Evolutionary conservation across 805 yeast genomes (phyloP), one percentile per base, ranked within the genome.

Genomic region (Yarrowia yakushimensis): DNA sequence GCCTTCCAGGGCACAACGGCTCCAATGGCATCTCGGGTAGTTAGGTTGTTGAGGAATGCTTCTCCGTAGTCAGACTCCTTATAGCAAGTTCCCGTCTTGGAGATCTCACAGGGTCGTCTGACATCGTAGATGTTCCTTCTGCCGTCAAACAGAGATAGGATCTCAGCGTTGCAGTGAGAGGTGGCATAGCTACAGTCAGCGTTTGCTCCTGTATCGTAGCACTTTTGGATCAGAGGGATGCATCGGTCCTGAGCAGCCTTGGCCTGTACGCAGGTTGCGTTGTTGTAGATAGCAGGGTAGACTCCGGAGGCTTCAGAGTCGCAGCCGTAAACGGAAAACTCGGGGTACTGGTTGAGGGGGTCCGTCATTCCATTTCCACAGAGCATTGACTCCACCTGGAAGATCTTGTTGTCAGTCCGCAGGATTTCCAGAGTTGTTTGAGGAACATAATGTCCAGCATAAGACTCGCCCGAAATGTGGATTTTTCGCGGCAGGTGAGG

Each of bases 291-390:
- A 65, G 87, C 91, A 62, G 90, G 93, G 17, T 81, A 76, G 6
- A 34, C 61, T 4, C 96, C 96, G 66, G 94, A 94, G 66, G 81
- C 73, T 20, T 48, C 22, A 66, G 82, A 73, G 60, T 94, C 90
- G 75, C 97, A 91, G 8, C 96, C 94, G 97, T 91, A 90, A 68
- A 93, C 94, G 73, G 86, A 83, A 71, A 88, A 90, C 74, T 85
- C 84, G 63, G 82, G 81, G 71, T 86, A 85, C 78, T 90, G 96
- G 54, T 81, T 79, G 64, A 86, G 77, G 6, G 96, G 86, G 73
- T 89, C 96, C 33, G 96, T 90, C 55, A 63, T 34, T 63, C 97
- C 97, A 72, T 91, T 91, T 65, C 97, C 97, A 69, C 92, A 90
- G 71, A 91, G 72, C 18, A 90, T 86, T 4, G 96, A 88, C 12